Base-by-base conservation (phyloP, 768 basidiomycete species). In the Clitopilus passeckerianus region DNA sequence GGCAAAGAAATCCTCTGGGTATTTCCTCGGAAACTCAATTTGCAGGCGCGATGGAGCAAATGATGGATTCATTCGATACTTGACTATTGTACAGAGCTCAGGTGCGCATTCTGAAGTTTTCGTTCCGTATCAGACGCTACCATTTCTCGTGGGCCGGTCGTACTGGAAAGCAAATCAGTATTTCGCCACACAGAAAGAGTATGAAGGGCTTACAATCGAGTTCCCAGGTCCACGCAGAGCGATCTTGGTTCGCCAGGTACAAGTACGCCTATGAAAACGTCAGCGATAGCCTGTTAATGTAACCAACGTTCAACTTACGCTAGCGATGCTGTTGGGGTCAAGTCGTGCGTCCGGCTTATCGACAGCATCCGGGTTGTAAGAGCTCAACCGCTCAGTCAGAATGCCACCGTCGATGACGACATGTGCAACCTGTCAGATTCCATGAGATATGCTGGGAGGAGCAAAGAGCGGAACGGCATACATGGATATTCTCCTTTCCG, bases 171-270 rank as follows among this genome's bases (percentile, higher is more conserved):
- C 5, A 41, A 43, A 23, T 20, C 15, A 15, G 15, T 20, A 55
- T 22, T 37, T 20, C n/a, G 34, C 43, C 7, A 62, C 35, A 15
- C 35, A 34, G 18, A 1, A 18, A 16, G 20, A 57, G 23, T 24
- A n/a, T 5, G 33, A 10, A 30, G 41, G 23, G 12, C 88, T 75
- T 66, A 90, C 89, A 74, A 62, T 91, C 90, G 27, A 92, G 76
- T 67, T 91, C 90, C 88, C 89, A 92, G 8, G 87, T 86, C 86
- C 82, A 89, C 6, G 86, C 81, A 41, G 87, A 87, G 27, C 82
- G 78, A 56, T 89, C 86, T 71, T 91, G 90, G 55, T 84, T 80
- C 6, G 75, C 80, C 18, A 92, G 82, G 66, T 81, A 82, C 34
- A 88, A 71, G 65, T 90, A 90, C 1, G 85, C 72, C 89, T 91